Evolutionary conservation across 2,329 filamentous ascomycete genomes (phyloP), one percentile per base, ranked within the genome.

Genomic region (Lojkania enalia): DNA sequence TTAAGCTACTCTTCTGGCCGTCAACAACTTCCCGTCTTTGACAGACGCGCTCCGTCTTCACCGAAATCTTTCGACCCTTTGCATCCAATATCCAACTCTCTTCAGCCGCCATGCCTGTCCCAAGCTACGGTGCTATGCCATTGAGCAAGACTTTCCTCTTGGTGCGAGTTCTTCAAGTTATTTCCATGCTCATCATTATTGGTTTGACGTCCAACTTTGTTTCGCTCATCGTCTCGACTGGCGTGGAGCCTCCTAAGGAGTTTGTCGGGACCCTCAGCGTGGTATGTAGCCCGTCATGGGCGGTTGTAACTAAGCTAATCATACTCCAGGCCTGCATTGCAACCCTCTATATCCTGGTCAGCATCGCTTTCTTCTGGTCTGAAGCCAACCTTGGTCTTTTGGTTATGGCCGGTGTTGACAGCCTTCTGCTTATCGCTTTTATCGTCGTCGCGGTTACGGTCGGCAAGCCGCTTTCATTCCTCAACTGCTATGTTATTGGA

Each of bases 161-260:
- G 55, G 81, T 86, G 55, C 85, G 91, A 36, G 77, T 79, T 46
- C 77, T 91, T 55, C 85, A 95, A 66, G 78, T 82, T 48, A 72
- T 87, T 51, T 82, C 82, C 19, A 85, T 96, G 63, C 77, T 94
- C 46, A 77, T 84, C 46, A 83, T 94, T 55, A 86, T 95, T 54
- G 89, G 90, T 35, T 82, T 96, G 67, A 84, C 84, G 0, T 82
- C 86, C 61, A 90, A 91, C 70, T 95, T 96, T 71, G 85, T 95
- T 60, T 78, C 84, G 18, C 79, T 88, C 57, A 90, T 95, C 66
- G 82, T 89, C 33, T 74, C 77, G 32, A 80, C 77, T 16, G 79
- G 84, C 51, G 80, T 85, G 43, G 77, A 80, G 20, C 83, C 87
- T 0, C 88, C 90, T 0, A 75, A 81, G 39, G 83, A 90, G 35